Conservation (phyloP, 2,329 filamentous ascomycete genomes). For the Hypoxylon sp. region DNA sequence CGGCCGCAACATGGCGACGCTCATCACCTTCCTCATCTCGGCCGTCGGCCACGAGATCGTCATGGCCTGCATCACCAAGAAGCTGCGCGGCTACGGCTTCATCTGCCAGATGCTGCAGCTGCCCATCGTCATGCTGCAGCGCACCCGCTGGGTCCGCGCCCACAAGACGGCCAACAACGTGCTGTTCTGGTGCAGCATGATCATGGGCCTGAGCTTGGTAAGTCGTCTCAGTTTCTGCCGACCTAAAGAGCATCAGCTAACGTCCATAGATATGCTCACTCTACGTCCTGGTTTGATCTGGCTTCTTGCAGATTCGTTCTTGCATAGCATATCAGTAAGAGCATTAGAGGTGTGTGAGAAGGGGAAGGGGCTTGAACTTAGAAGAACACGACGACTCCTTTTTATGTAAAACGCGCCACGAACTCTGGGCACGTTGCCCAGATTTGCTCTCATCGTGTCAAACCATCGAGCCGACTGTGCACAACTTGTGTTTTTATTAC, state of each 20-base stretch:
- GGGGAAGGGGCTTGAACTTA: background rate
- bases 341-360: background rate
- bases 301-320: background rate
- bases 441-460: background rate
- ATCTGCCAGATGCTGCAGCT: conserved; percentile 96
- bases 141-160: conserved; percentile 77
- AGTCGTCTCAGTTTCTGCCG: conserved; percentile 42
- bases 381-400: background rate
- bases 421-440: conserved; percentile 1
- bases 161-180: conserved; percentile 85
- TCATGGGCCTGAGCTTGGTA: conserved; percentile 82
- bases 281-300: conserved; percentile 61
- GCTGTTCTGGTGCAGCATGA: conserved; percentile 92
- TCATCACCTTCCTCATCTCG: conserved; percentile 90
- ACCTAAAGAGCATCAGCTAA: conserved; percentile 24
- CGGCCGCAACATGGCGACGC: conserved; percentile 78
- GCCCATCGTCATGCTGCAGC: conserved; percentile 91
- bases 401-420: conserved; percentile 1
- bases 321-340: background rate
- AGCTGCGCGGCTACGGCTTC: conserved; percentile 93
- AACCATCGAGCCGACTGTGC: conserved; percentile 10
- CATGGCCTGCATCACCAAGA: conserved; percentile 98
- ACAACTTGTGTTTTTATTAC: conserved; percentile 14
- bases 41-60: conserved; percentile 92
- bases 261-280: conserved; percentile 62